Evolutionary conservation across 768 basidiomycete genomes (phyloP), one percentile per base, ranked within the genome.

Genomic region (Boletus subparvulus): DNA sequence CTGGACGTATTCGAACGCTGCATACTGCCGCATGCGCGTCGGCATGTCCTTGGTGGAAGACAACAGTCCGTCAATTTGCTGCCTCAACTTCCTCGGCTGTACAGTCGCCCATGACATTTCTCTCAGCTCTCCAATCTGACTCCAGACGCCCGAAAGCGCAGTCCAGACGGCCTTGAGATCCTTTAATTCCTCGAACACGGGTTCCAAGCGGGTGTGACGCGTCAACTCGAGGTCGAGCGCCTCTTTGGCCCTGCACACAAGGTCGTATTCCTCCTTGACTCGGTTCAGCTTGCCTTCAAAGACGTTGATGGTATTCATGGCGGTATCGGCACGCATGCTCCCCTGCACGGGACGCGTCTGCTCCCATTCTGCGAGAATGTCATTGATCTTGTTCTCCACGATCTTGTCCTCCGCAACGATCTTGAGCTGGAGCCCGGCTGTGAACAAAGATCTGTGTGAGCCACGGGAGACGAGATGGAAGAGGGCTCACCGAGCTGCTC

Each of bases 321-420:
- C 97, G 2, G 87, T 91, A 69, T 98, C 97, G 4, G 96, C 94
- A 63, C 93, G 90, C 82, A 98, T 87, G 74, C 84, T 92, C 39
- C 97, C 97, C 73, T 98, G 95, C 14, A 99, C 92, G 1, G 97
- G 97, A 66, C 97, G 92, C 60, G 88, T 92, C 66, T 88, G 83
- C 70, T 98, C 95, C 97, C 97, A 98, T 72, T 98, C 97, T 54
- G 79, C 74, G 16, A 97, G 79, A 55, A 94, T 83, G 65, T 97
- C 94, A 65, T 83, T 87, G 67, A 98, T 94, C 77, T 93, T 94
- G 74, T 93, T 92, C 77, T 96, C 93, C 2, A 98, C 86, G 52
- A 98, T 94, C 78, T 96, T 96, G 79, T 98, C 97, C 73, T 99
- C 94, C 2, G 97, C 94, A n/a, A 96, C 92, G 71, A 99, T 96